Conservation (phyloP, 306 rosid species). For the Inga laurina region DNA sequence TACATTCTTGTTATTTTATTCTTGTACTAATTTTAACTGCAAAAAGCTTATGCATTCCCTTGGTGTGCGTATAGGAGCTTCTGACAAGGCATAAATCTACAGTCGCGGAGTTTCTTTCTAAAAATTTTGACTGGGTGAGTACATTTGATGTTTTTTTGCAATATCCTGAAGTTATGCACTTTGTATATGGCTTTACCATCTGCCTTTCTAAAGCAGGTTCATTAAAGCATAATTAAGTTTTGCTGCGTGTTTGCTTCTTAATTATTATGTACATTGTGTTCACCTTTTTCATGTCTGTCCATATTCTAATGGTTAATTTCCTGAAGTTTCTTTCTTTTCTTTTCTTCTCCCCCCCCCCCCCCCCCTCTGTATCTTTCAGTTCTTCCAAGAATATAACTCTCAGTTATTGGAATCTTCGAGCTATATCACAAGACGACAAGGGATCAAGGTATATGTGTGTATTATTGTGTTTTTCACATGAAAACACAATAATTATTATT, state of each 20-base stretch:
- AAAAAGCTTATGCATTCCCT: slow-evolving; percentile 15
- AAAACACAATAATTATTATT: background rate
- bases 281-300: background rate
- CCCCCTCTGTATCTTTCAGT: slow-evolving; percentile 42
- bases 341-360: background rate
- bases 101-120: slow-evolving; percentile 72
- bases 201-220: background rate
- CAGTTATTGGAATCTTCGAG: slow-evolving; percentile 72
- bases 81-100: slow-evolving; percentile 92
- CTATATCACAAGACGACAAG: slow-evolving; percentile 80
- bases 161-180: background rate
- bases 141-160: slow-evolving; percentile 2
- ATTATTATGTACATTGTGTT: background rate
- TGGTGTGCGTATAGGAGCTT: slow-evolving; percentile 64
- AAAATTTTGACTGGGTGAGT: slow-evolving; percentile 79
- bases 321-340: background rate
- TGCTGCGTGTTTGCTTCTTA: background rate
- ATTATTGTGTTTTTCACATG: background rate
- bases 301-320: slow-evolving; percentile 14
- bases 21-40: background rate
- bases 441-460: slow-evolving; percentile 56
- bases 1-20: slow-evolving; percentile 9
- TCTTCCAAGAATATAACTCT: slow-evolving; percentile 73
- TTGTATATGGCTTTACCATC: background rate
- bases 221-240: background rate